phyloP scores from a whole-genome alignment of 306 rosid genomes.

The Castanea sativa region DNA sequence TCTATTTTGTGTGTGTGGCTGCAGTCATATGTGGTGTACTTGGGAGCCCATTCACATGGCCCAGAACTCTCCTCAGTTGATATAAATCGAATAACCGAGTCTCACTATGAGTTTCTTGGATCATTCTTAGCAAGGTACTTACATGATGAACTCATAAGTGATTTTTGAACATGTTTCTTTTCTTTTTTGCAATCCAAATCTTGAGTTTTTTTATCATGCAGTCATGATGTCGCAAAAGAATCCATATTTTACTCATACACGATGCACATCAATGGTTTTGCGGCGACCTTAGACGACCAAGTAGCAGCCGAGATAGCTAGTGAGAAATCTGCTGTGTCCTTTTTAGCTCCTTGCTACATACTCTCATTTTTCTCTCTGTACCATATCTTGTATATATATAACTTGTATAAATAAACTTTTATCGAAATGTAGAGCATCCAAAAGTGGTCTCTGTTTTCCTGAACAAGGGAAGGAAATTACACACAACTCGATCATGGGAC shows the following conservation, averaged over 20 bases:
- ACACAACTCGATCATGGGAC: conserved; percentile 85
- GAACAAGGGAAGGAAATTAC: conserved; percentile 73
- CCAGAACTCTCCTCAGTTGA: conserved; percentile 43
- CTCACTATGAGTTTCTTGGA: conserved; percentile 71
- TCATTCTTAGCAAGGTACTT: conserved; percentile 68
- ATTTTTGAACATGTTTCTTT: background rate
- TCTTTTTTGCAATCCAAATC: background rate
- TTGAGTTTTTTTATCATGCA: conserved; percentile 8
- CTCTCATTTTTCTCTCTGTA: background rate
- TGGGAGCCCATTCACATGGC: conserved; percentile 76
- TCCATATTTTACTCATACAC: conserved; percentile 84
- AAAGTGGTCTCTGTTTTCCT: conserved; percentile 66
- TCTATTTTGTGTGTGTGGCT: background rate
- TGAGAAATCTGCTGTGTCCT: conserved; percentile 9
- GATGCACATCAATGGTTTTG: conserved; percentile 89
- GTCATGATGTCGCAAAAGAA: conserved; percentile 49
- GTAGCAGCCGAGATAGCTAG: conserved; percentile 66
- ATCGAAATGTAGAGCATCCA: conserved; percentile 49
- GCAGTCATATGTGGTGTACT: conserved; percentile 84
- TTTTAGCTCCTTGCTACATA: background rate
- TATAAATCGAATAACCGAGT: conserved; percentile 40
- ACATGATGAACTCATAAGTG: no score
- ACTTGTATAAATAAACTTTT: background rate
- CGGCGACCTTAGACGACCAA: conserved; percentile 73
- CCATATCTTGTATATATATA: background rate